A percentile compares a stretch with the other conserved stretches of the same genome.
phyloP scores from a whole-genome alignment of 345 rosid species.

The Eucalyptus caleyi region DNA sequence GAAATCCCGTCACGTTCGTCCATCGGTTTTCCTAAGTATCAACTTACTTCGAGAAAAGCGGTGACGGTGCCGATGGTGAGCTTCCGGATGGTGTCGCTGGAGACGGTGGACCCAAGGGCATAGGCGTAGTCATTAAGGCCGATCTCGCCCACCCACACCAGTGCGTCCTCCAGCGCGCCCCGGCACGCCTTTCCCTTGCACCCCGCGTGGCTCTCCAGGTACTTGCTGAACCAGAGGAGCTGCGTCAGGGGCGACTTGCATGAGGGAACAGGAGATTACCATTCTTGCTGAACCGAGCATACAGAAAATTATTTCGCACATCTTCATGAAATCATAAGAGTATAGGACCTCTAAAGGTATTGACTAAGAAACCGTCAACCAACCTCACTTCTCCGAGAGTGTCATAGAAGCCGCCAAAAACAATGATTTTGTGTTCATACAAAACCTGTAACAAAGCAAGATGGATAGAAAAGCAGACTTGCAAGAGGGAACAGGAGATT shows the following conservation, averaged over 20 bases:
- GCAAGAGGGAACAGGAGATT: too few relatives aligned
- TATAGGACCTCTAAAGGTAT: too few relatives aligned
- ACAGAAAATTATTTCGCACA: too few relatives aligned
- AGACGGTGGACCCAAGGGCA: slow-evolving; percentile 32
- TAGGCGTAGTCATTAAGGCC: slow-evolving; percentile 91
- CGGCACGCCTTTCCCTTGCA: slow-evolving; percentile 22
- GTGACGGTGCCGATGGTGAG: slow-evolving; percentile 35
- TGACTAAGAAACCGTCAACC: too few relatives aligned
- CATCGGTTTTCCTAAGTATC: background rate
- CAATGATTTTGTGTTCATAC: too few relatives aligned
- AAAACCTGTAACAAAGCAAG: too few relatives aligned
- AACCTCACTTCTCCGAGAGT: too few relatives aligned
- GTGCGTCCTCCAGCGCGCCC: slow-evolving; percentile 33
- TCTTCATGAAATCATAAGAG: too few relatives aligned
- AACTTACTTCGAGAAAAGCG: slow-evolving; percentile 40
- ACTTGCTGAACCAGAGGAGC: slow-evolving; percentile 54
- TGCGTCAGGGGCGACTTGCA: slow-evolving; percentile 69
- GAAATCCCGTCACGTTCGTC: background rate
- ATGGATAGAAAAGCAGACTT: too few relatives aligned
- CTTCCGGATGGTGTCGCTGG: slow-evolving; percentile 34
- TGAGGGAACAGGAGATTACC: too few relatives aligned
- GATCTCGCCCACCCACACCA: slow-evolving; percentile 93
- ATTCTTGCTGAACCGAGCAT: too few relatives aligned
- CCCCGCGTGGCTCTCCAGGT: slow-evolving; percentile 27
- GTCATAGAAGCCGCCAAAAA: too few relatives aligned